Evolutionary conservation across 352 stramenopile species (phyloP).

Genomic region (Phytopythium montanum): DNA sequence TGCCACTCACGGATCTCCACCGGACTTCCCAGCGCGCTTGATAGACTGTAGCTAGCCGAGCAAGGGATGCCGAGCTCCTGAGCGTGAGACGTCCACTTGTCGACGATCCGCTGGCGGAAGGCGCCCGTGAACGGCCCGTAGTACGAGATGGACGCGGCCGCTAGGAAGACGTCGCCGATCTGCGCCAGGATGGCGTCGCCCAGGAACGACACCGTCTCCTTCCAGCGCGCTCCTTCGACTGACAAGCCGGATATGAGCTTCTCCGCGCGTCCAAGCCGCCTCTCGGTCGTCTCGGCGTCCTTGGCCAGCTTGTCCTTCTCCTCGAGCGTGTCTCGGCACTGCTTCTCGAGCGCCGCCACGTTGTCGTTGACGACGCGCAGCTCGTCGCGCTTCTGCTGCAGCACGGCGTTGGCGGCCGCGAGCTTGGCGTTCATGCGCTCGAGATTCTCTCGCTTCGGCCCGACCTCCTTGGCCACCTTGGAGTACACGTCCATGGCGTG

Average conservation of each 20-base stretch:
- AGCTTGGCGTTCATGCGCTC: constrained; percentile 92
- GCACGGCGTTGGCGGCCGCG: constrained; percentile 78
- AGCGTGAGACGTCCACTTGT: constrained; percentile 63
- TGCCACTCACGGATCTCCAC: constrained; percentile 94
- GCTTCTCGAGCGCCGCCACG: constrained; percentile 83
- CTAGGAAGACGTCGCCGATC: constrained; percentile 92
- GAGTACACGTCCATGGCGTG: constrained; percentile 95
- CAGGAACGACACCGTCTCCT: constrained; percentile 83
- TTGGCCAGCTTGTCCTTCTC: constrained; percentile 91
- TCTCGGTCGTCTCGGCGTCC: constrained; percentile 86
- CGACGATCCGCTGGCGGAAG: constrained; percentile 79
- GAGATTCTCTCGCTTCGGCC: constrained; percentile 89
- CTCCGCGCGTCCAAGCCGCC: constrained; percentile 86
- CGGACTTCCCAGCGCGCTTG: constrained; percentile 78
- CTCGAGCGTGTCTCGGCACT: constrained; percentile 88
- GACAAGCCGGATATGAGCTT: constrained; percentile 90
- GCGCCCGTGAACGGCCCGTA: constrained; percentile 92
- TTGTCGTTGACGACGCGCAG: constrained; percentile 89
- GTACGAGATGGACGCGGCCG: constrained; percentile 92
- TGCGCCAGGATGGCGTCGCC: constrained; percentile 67
- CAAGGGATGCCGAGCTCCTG: constrained; percentile 71
- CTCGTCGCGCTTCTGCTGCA: constrained; percentile 88
- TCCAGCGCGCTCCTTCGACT: constrained; percentile 92
- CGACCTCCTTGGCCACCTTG: constrained; percentile 93
- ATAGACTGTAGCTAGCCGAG: constrained; percentile 66